Percentiles rank a stretch among this genome's conserved stretches.
Evolutionary conservation across 805 yeast genomes (phyloP).

Genomic region (Candida qinlingensis): DNA sequence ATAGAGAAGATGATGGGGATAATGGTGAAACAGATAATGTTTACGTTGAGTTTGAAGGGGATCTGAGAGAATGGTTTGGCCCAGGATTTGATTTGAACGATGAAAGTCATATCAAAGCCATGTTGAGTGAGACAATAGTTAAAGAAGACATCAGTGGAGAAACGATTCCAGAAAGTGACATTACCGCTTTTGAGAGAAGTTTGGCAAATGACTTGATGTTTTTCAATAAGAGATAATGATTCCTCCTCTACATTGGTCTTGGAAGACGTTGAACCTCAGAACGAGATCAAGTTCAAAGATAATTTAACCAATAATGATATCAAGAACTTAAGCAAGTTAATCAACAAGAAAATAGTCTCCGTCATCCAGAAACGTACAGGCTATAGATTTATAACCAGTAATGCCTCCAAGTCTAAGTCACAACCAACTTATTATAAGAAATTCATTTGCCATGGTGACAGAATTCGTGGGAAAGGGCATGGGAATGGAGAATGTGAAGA

Average conservation of each 20-base stretch:
- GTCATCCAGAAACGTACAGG: background rate
- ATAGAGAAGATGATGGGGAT: too few species aligned
- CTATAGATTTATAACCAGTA: background rate
- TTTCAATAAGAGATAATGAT: background rate
- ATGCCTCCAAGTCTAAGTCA: background rate
- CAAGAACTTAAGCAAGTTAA: background rate
- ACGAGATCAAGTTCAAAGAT: background rate
- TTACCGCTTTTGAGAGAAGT: background rate
- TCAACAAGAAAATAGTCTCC: background rate
- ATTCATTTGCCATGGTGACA: slow-evolving; percentile 1
- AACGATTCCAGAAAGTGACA: too few species aligned
- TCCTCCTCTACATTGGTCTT: background rate
- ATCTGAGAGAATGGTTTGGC: slow-evolving; percentile 2
- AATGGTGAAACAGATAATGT: too few species aligned
- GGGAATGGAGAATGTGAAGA: background rate
- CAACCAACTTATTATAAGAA: slow-evolving; percentile 4
- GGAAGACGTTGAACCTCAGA: background rate
- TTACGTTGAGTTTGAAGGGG: slow-evolving; percentile 1
- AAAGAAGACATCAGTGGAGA: too few species aligned
- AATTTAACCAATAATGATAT: background rate
- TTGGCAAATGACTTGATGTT: background rate
- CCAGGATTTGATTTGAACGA: background rate
- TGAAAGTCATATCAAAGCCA: background rate
- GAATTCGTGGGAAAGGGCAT: background rate
- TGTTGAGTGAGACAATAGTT: too few species aligned